Percentiles rank a stretch among this genome's conserved stretches.
phyloP scores from a whole-genome alignment of 345 rosid species.

The Rhodamnia argentea region DNA sequence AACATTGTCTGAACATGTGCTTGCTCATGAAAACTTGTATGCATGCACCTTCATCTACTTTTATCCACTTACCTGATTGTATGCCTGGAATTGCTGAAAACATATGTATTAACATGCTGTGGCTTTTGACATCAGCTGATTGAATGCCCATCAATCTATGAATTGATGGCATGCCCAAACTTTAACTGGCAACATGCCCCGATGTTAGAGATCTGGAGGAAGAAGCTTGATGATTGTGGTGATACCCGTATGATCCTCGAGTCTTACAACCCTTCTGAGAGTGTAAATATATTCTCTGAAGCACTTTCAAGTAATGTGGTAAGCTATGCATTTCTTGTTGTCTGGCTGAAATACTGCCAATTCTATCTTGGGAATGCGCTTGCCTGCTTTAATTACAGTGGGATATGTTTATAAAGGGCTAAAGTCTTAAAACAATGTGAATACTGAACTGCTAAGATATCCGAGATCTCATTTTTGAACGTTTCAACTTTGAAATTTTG shows the following conservation, averaged over 20 bases:
- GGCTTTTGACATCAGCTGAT: constrained; percentile 47
- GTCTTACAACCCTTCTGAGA: constrained; percentile 48
- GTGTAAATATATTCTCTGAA: constrained; percentile 43
- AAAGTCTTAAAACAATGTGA: not conserved
- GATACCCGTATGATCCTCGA: constrained; percentile 48
- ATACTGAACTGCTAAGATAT: not conserved
- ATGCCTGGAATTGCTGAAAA: not conserved
- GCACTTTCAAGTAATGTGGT: constrained; percentile 71
- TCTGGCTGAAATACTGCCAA: not conserved
- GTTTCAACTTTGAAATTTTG: not conserved
- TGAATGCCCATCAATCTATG: constrained; percentile 84
- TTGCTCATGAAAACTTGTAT: not conserved
- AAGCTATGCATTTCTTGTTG: constrained; percentile 13
- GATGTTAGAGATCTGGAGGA: constrained; percentile 66
- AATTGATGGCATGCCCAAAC: constrained; percentile 67
- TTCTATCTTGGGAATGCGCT: not conserved
- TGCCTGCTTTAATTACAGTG: not conserved
- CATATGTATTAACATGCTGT: not conserved
- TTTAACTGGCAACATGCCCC: constrained; percentile 61
- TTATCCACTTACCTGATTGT: not conserved
- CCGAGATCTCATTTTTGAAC: not conserved
- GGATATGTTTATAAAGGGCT: not conserved
- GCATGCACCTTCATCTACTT: not conserved
- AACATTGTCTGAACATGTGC: not conserved
- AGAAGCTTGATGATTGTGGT: constrained; percentile 35